These are phyloP conservation scores for Microstroma glucosiphilum DNA, from an alignment of 1,284 basidiomycete genomes.

Conservation along the genomic window DNA sequence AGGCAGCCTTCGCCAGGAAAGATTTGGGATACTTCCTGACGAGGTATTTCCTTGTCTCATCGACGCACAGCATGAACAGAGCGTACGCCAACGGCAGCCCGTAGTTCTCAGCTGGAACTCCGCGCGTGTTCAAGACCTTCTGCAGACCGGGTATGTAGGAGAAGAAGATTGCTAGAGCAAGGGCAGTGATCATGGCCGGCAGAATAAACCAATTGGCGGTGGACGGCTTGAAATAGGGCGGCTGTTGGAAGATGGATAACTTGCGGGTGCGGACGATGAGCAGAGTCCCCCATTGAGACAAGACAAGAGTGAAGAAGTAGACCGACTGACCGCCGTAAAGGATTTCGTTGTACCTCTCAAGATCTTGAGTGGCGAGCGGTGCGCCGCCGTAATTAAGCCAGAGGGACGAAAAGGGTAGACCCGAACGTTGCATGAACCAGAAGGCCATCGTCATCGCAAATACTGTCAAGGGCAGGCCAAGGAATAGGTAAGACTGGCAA, in stretches of 20 bases:
- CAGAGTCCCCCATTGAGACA: slow-evolving; percentile 61
- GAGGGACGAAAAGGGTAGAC: slow-evolving; percentile 56
- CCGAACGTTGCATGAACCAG: slow-evolving; percentile 58
- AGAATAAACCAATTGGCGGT: slow-evolving; percentile 30
- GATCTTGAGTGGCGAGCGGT: slow-evolving; percentile 26
- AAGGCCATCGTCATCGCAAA: slow-evolving; percentile 55
- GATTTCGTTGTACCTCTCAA: slow-evolving; percentile 50
- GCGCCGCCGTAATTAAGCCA: slow-evolving; percentile 56
- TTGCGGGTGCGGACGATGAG: slow-evolving; percentile 55
- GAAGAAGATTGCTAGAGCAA: slow-evolving; percentile 36
- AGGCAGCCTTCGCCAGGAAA: slow-evolving; percentile 43
- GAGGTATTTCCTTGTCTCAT: slow-evolving; percentile 44
- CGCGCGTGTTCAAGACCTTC: slow-evolving; percentile 58
- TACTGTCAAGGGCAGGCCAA: slow-evolving; percentile 59
- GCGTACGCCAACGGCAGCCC: slow-evolving; percentile 56
- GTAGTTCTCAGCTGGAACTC: slow-evolving; percentile 57
- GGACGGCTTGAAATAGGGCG: slow-evolving; percentile 22
- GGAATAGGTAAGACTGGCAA: slow-evolving; percentile 63
- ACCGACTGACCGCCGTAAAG: slow-evolving; percentile 48
- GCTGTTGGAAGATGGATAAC: slow-evolving; percentile 53
- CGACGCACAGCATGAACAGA: slow-evolving; percentile 48
- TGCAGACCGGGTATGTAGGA: slow-evolving; percentile 51
- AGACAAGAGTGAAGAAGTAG: slow-evolving; percentile 62
- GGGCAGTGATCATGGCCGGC: slow-evolving; percentile 23
- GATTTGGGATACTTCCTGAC: slow-evolving; percentile 40